Percentiles rank a stretch among this genome's conserved stretches.
These are phyloP conservation scores for Erythrophleum ivorense DNA, from an alignment of 331 rosid genomes.

Conservation along the genomic window DNA sequence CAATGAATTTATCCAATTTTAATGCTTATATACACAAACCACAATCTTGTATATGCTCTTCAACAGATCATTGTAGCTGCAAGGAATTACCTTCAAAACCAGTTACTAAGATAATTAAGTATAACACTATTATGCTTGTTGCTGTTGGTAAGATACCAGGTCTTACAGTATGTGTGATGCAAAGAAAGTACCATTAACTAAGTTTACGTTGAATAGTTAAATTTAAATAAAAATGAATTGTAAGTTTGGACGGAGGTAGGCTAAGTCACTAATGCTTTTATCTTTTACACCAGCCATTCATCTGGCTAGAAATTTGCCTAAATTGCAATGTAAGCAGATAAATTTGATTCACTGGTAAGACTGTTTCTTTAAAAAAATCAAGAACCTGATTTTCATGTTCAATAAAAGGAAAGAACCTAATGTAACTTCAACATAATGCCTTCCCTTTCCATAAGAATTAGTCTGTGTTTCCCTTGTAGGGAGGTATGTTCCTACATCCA, in stretches of 20 bases:
- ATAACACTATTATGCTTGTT: background rate
- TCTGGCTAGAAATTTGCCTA: background rate
- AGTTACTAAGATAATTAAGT: background rate
- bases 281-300: background rate
- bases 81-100: background rate
- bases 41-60: background rate
- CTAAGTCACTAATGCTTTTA: background rate
- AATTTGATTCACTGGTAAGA: background rate
- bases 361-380: background rate
- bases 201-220: background rate
- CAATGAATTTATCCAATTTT: background rate
- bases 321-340: background rate
- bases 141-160: background rate
- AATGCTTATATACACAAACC: background rate
- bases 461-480: background rate
- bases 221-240: background rate
- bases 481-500: background rate
- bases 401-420: background rate
- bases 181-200: background rate
- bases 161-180: background rate
- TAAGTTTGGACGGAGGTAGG: background rate
- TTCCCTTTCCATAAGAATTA: background rate
- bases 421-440: background rate
- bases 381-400: background rate
- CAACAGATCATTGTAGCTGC: background rate